Evolutionary conservation across 2,329 filamentous ascomycete genomes (phyloP), one percentile per base, ranked within the genome.

Genomic region (Fusarium sp.): DNA sequence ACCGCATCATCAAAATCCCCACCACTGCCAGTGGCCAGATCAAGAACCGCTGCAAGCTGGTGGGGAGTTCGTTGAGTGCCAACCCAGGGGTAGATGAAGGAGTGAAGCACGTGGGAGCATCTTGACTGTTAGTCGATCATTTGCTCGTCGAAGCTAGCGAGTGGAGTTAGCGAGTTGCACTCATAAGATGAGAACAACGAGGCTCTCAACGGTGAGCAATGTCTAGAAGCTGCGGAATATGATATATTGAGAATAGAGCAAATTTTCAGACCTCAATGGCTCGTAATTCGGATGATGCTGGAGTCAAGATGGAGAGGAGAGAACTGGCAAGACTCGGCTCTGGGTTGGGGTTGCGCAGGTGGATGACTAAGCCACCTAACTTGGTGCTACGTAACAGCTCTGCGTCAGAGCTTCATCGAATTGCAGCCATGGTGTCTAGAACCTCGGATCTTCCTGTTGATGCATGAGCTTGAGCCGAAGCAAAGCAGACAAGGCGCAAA

Each of bases 351-450:
- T 61, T 67, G 30, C 27, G 33, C 32, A 30, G 30, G 60, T n/a
- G 7, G 54, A 72, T 78, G 76, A 78, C 76, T 78, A 78, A 78
- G 71, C 59, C n/a, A 57, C 69, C 59, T 66, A 69, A 63, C 69
- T 68, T 70, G 52, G 56, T 40, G 65, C 67, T 35, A 70, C 68
- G 60, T 76, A 61, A 66, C 38, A 69, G 66, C 66, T 69, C 56
- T 47, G 74, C 61, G 69, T 74, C 72, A 70, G 56, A 75, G 72
- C 74, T 76, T 73, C 68, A 70, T 73, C 63, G 59, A 59, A 69
- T 65, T 74, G 50, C 66, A 66, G 76, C 76, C 73, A 78, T 74
- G 71, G 63, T 78, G 76, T 76, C 76, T 75, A 77, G 66, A 78
- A 73, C 67, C 57, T 67, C 63, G 32, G 58, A 64, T 52, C 50